These are phyloP conservation scores for Cryphonectria japonica DNA, from an alignment of 2,329 filamentous ascomycete genomes.

Conservation along the genomic window DNA sequence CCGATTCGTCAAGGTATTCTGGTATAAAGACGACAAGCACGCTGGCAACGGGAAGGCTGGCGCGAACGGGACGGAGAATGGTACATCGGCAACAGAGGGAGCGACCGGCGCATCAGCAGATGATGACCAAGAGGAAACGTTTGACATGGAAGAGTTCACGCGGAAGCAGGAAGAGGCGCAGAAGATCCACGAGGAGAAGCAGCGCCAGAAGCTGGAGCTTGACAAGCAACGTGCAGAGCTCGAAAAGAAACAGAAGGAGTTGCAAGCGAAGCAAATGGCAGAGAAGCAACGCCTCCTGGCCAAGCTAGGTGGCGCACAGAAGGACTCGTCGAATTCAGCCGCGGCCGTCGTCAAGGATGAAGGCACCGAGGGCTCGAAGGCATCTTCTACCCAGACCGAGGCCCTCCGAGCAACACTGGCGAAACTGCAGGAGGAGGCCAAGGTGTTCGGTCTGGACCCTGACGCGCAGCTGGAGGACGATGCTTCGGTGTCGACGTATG, in stretches of 20 bases:
- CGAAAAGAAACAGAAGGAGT: conserved; percentile 64
- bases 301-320: conserved; percentile 53
- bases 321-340: conserved; percentile 29
- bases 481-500: conserved; percentile 25
- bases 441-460: conserved; percentile 69
- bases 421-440: conserved; percentile 73
- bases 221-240: conserved; percentile 66
- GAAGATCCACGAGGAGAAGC: conserved; percentile 67
- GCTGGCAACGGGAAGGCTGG: conserved; percentile 35
- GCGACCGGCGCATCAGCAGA: conserved; percentile 37
- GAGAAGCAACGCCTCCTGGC: conserved; percentile 66
- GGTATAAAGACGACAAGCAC: conserved; percentile 64
- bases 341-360: conserved; percentile 24
- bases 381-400: conserved; percentile 56
- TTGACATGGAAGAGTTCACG: conserved; percentile 72
- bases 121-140: conserved; percentile 45
- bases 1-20: conserved; percentile 83
- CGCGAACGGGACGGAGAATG: conserved; percentile 38
- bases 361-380: conserved; percentile 36
- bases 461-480: conserved; percentile 51
- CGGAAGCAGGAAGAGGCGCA: conserved; percentile 74
- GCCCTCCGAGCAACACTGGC: conserved; percentile 72
- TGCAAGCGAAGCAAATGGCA: conserved; percentile 65
- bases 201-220: conserved; percentile 64
- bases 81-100: conserved; percentile 32